These are phyloP conservation scores for Cryptococcus depauperatus DNA, from an alignment of 1,284 basidiomycete genomes.

Conservation along the genomic window DNA sequence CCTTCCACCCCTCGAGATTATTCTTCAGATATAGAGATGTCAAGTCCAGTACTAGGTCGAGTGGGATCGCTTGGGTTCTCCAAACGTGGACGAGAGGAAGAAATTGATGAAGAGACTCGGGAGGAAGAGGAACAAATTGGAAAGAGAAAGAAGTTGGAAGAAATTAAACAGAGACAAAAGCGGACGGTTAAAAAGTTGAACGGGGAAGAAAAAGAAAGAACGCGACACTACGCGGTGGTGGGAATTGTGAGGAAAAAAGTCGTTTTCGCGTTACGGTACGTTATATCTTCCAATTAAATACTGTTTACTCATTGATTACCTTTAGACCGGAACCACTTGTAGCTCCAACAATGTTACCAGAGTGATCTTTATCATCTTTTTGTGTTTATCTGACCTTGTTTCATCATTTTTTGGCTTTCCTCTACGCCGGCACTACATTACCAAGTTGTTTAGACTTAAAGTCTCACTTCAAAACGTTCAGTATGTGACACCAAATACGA, in stretches of 20 bases:
- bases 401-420: too few species aligned
- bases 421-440: too few species aligned
- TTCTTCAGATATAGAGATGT: conserved; percentile 38
- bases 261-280: conserved; percentile 42
- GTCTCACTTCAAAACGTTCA: neutral
- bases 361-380: too few species aligned
- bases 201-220: conserved; percentile 20
- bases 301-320: neutral
- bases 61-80: conserved; percentile 6
- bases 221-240: conserved; percentile 42
- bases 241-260: conserved; percentile 43
- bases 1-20: conserved; percentile 30
- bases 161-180: conserved; percentile 6
- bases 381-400: too few species aligned
- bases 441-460: too few species aligned
- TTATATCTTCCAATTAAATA: conserved; percentile 1
- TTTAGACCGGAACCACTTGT: conserved; percentile 44
- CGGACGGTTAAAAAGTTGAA: conserved; percentile 5
- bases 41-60: conserved; percentile 20
- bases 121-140: conserved; percentile 13
- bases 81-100: neutral
- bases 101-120: too few species aligned
- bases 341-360: conserved; percentile 37
- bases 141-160: conserved; percentile 1
- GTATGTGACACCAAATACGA: neutral